Evolutionary conservation across 108 stramenopile genomes (phyloP).

Genomic region (Fragilaria crotonensis): DNA sequence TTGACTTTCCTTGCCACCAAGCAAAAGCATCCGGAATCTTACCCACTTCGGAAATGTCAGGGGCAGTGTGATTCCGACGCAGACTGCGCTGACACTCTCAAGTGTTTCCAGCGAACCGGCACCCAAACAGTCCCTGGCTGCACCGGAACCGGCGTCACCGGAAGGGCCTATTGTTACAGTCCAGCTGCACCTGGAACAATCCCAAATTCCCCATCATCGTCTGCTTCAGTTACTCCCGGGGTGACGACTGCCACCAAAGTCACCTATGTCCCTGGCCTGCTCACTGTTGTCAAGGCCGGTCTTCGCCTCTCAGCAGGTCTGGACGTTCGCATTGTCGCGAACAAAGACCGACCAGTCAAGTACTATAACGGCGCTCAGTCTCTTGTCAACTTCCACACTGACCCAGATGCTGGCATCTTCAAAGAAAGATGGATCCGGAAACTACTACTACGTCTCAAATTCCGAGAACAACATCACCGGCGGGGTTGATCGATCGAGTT

Average conservation of each 20-base stretch:
- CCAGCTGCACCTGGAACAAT: slow-evolving; percentile 10
- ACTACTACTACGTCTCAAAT: background rate
- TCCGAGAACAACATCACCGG: background rate
- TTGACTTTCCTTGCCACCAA: background rate
- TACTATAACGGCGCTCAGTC: background rate
- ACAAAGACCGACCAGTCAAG: background rate
- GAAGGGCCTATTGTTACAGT: slow-evolving; percentile 33
- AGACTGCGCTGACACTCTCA: slow-evolving; percentile 46
- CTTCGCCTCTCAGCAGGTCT: background rate
- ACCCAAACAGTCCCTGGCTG: slow-evolving; percentile 50
- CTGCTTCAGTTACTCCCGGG: background rate
- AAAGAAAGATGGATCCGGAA: background rate
- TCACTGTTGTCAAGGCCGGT: background rate
- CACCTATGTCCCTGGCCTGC: background rate
- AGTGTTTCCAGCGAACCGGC: slow-evolving; percentile 34
- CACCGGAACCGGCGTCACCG: slow-evolving; percentile 24
- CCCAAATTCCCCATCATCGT: background rate
- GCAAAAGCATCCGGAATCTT: background rate
- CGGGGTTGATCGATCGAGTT: slow-evolving; percentile 25
- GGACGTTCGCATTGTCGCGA: background rate
- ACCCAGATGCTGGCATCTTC: background rate
- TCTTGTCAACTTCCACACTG: background rate
- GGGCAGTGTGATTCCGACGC: slow-evolving; percentile 54
- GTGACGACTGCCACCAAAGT: too few species aligned
- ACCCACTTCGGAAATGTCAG: slow-evolving; percentile 37